These are phyloP conservation scores for Lepidopterella palustris DNA, from an alignment of 495 filamentous ascomycete species.

Conservation along the genomic window DNA sequence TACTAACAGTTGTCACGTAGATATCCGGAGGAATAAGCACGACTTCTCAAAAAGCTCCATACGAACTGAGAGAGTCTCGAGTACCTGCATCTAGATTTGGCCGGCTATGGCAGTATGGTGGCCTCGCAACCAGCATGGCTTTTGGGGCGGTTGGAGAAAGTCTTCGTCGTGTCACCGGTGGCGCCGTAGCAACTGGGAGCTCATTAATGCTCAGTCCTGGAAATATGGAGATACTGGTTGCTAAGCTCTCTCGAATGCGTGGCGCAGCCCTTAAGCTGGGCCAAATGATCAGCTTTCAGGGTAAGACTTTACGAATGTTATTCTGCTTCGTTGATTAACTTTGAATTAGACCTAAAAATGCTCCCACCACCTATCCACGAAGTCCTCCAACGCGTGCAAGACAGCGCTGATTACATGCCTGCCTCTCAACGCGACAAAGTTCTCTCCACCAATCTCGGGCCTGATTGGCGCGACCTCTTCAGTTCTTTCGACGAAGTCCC, in stretches of 20 bases:
- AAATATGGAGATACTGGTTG: conserved; percentile 87
- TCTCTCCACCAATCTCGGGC: conserved; percentile 66
- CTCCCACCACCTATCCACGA: conserved; percentile 76
- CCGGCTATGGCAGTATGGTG: conserved; percentile 88
- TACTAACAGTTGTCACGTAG: conserved; percentile 38
- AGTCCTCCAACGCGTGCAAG: conserved; percentile 89
- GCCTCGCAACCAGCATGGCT: conserved; percentile 89
- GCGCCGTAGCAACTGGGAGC: conserved; percentile 48
- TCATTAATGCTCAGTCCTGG: conserved; percentile 81
- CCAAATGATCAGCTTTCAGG: conserved; percentile 95
- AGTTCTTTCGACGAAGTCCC: conserved; percentile 80
- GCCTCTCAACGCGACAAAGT: conserved; percentile 83
- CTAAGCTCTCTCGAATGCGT: conserved; percentile 90
- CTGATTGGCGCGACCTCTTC: conserved; percentile 81
- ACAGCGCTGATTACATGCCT: conserved; percentile 97
- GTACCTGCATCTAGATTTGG: conserved; percentile 85
- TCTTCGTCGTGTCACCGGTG: conserved; percentile 60
- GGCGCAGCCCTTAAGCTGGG: conserved; percentile 97
- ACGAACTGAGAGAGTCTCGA: conserved; percentile 78
- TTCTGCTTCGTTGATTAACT: conserved; percentile 36
- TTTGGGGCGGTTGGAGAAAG: conserved; percentile 86
- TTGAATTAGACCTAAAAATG: conserved; percentile 73
- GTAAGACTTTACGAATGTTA: conserved; percentile 61
- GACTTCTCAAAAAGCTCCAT: conserved; percentile 35
- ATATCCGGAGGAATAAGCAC: conserved; percentile 26